phyloP scores from a whole-genome alignment of 345 rosid species.

The Brassica cretica region DNA sequence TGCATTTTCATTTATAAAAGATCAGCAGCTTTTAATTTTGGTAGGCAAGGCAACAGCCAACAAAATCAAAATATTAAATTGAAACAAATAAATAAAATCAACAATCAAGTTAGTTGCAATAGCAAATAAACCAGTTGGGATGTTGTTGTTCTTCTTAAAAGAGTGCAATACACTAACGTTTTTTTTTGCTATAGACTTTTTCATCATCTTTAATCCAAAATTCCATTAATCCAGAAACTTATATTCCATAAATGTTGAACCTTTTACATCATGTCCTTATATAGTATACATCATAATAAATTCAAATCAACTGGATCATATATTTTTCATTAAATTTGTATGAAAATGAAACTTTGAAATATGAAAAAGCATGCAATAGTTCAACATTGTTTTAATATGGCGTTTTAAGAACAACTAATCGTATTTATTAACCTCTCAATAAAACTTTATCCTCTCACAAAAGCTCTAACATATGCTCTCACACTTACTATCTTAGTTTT shows the following conservation, averaged over 20 bases:
- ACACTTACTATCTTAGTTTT: not conserved
- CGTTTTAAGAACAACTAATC: not conserved
- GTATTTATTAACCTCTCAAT: not conserved
- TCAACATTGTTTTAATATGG: not conserved
- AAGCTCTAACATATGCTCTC: constrained; percentile 31
- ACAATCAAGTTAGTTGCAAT: constrained; percentile 35
- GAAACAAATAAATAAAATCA: not conserved
- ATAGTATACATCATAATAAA: not conserved
- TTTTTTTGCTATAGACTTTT: not conserved
- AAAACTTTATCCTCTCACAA: not conserved
- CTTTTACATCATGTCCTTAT: too few relatives aligned
- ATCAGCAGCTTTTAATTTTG: constrained; percentile 1
- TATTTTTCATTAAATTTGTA: not conserved
- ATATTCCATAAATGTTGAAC: too few relatives aligned
- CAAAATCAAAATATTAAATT: constrained; percentile 13
- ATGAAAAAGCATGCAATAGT: not conserved
- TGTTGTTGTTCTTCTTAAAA: not conserved
- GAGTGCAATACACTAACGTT: not conserved
- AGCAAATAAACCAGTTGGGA: constrained; percentile 25
- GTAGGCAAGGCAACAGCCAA: constrained; percentile 31
- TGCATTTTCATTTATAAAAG: not conserved
- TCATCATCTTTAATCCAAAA: not conserved
- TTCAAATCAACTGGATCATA: not conserved
- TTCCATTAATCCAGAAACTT: not conserved
- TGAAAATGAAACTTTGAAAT: not conserved